Conservation (phyloP, 2,329 filamentous ascomycete genomes). For the Epichloe festucae region DNA sequence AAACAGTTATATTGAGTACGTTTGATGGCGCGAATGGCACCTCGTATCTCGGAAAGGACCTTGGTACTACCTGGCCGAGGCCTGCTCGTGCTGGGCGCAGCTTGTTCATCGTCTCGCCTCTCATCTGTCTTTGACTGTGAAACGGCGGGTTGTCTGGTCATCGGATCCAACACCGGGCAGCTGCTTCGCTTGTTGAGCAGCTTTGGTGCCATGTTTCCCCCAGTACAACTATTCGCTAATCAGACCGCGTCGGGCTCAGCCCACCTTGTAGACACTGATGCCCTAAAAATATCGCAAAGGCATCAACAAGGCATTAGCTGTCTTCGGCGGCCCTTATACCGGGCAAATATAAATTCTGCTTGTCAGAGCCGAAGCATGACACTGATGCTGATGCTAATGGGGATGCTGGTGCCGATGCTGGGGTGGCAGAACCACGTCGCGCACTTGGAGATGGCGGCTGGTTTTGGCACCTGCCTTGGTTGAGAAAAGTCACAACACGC, state of each 20-base stretch:
- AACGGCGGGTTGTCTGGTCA: background rate
- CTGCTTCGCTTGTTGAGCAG: constrained; percentile 16
- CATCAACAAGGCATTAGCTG: constrained; percentile 1
- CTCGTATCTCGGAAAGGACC: constrained; percentile 23
- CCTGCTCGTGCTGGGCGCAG: constrained; percentile 9
- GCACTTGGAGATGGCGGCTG: background rate
- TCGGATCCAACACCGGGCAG: constrained; percentile 11
- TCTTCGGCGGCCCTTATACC: background rate
- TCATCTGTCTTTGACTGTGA: background rate
- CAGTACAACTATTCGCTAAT: background rate
- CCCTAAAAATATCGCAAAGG: background rate
- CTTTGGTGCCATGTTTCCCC: constrained; percentile 15
- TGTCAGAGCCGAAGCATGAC: constrained; percentile 1
- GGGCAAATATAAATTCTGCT: background rate
- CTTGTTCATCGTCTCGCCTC: constrained; percentile 2
- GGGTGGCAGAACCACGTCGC: background rate
- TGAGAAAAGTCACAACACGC: background rate
- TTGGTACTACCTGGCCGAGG: constrained; percentile 16
- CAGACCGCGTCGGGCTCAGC: background rate
- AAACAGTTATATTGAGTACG: constrained; percentile 16
- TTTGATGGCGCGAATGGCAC: constrained; percentile 20
- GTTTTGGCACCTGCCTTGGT: background rate
- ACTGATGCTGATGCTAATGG: background rate
- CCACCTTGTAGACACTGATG: background rate
- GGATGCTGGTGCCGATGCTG: background rate